Evolutionary conservation across 129 eudicot species (phyloP).

Genomic region (Oenanthe sinensis): DNA sequence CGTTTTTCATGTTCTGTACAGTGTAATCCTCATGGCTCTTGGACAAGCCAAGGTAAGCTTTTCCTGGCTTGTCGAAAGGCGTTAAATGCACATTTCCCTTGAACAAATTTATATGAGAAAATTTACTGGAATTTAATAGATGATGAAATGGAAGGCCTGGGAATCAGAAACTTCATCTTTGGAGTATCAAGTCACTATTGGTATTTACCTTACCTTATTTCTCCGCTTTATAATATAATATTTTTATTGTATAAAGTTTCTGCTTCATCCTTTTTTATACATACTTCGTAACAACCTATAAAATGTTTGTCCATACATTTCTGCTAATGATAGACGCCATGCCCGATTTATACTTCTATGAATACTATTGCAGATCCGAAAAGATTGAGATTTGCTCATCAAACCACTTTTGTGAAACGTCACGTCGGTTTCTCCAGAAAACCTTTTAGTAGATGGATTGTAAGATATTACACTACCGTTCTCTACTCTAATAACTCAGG

Average conservation of each 20-base stretch:
- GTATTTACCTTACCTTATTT: slow-evolving; percentile 14
- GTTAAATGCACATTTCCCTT: background rate
- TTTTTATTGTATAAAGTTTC: background rate
- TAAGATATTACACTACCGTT: slow-evolving; percentile 20
- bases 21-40: slow-evolving; percentile 46
- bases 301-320: background rate
- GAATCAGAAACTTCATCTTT: slow-evolving; percentile 64
- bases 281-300: background rate
- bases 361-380: slow-evolving; percentile 44
- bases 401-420: slow-evolving; percentile 72
- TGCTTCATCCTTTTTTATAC: background rate
- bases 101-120: background rate
- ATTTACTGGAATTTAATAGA: slow-evolving; percentile 22
- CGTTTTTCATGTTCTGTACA: slow-evolving; percentile 59
- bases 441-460: slow-evolving; percentile 71
- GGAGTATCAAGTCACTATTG: slow-evolving; percentile 59
- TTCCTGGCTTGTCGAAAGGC: background rate
- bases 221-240: background rate
- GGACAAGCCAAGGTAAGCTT: slow-evolving; percentile 56
- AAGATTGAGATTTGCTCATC: slow-evolving; percentile 68
- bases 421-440: slow-evolving; percentile 49
- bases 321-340: background rate
- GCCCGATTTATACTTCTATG: background rate
- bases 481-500: background rate
- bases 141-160: slow-evolving; percentile 81